These are phyloP conservation scores for Fraxinus velutina DNA, from an alignment of 305 asterid species.

Conservation along the genomic window DNA sequence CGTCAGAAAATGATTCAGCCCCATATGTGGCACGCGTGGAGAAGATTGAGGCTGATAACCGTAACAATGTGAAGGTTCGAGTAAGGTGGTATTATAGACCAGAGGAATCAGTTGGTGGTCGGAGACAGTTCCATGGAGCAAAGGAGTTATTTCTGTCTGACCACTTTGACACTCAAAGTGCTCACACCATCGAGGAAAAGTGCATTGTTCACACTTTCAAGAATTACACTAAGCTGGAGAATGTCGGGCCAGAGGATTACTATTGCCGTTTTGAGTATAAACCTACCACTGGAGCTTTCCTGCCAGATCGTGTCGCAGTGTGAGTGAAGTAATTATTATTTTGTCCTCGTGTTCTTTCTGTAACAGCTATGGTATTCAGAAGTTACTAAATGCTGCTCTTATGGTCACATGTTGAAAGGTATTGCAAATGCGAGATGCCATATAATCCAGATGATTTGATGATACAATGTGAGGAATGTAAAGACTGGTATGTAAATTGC, in stretches of 20 bases:
- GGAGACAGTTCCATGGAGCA: conserved; percentile 57
- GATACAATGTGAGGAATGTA: conserved; percentile 70
- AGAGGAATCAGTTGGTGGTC: conserved; percentile 64
- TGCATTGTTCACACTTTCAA: conserved; percentile 59
- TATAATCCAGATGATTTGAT: conserved; percentile 75
- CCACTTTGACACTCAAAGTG: conserved; percentile 63
- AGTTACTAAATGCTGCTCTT: conserved; percentile 20
- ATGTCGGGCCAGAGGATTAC: conserved; percentile 57
- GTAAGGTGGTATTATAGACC: conserved; percentile 83
- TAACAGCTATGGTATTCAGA: background rate
- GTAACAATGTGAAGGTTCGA: conserved; percentile 38
- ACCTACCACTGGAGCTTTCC: conserved; percentile 47
- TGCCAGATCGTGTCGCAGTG: conserved; percentile 61
- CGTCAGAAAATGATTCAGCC: conserved; percentile 37
- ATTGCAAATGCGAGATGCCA: conserved; percentile 77
- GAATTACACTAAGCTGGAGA: conserved; percentile 49
- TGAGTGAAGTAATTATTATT: conserved; percentile 32
- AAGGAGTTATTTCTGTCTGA: conserved; percentile 67
- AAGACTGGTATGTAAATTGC: conserved; percentile 52
- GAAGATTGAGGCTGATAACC: conserved; percentile 55
- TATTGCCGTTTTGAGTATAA: conserved; percentile 56
- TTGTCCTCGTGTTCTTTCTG: background rate
- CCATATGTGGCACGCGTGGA: conserved; percentile 68
- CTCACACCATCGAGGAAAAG: conserved; percentile 55
- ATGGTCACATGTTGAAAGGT: conserved; percentile 38